Conservation (phyloP, 1,139 yeast genomes). For the Yamadazyma oceani region DNA sequence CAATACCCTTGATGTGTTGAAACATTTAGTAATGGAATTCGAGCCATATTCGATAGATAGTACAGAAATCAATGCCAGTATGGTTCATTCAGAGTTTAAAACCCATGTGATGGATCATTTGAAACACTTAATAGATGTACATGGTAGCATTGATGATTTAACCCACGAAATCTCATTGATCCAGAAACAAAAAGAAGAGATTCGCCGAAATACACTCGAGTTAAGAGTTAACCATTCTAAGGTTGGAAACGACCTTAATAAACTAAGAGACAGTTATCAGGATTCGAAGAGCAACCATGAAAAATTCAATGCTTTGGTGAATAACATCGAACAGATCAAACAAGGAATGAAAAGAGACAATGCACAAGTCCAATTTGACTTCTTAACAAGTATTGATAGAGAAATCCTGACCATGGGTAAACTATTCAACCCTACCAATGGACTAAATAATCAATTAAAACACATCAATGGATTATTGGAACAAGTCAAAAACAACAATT, state of each 20-base stretch:
- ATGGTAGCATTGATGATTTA: conserved; percentile 43
- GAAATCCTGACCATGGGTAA: conserved; percentile 20
- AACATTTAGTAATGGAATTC: conserved; percentile 30
- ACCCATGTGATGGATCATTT: conserved; percentile 31
- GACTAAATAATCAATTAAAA: conserved; percentile 35
- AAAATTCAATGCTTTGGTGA: conserved; percentile 19
- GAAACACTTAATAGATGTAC: conserved; percentile 34
- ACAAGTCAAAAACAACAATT: conserved; percentile 19
- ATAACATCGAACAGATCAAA: conserved; percentile 10
- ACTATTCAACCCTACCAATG: conserved; percentile 40
- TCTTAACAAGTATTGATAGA: conserved; percentile 14
- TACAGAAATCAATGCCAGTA: conserved; percentile 18
- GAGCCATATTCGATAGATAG: conserved; percentile 18
- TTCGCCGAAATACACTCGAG: conserved; percentile 40
- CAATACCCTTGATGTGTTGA: conserved; percentile 40
- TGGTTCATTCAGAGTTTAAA: conserved; percentile 32
- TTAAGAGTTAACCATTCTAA: conserved; percentile 36
- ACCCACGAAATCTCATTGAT: conserved; percentile 34
- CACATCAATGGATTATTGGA: conserved; percentile 33
- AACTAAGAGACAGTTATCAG: conserved; percentile 32
- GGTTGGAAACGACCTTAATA: conserved; percentile 41
- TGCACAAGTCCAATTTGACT: conserved; percentile 5
- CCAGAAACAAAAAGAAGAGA: conserved; percentile 40
- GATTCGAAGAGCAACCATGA: conserved; percentile 24
- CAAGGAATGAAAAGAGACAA: conserved; percentile 5